These are phyloP conservation scores for Fusarium chlamydosporum DNA, from an alignment of 2,329 filamentous ascomycete genomes.

Conservation along the genomic window DNA sequence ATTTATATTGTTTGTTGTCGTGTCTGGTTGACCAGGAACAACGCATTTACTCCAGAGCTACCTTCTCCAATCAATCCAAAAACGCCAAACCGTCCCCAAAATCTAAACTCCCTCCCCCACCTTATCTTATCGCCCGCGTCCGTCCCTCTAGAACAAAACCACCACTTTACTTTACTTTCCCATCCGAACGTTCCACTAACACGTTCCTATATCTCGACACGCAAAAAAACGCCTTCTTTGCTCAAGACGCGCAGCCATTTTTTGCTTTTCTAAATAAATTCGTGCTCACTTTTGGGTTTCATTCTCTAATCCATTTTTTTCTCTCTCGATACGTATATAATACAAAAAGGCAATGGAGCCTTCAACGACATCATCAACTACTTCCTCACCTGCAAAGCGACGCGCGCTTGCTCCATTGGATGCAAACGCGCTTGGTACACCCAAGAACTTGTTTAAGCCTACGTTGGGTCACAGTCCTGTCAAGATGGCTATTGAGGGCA, in stretches of 20 bases:
- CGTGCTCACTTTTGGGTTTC: not conserved
- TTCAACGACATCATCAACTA: conserved; percentile 32
- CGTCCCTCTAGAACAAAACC: conserved; percentile 38
- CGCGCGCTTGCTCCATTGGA: conserved; percentile 64
- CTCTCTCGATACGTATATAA: not conserved
- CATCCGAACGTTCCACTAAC: conserved; percentile 33
- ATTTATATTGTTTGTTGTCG: conserved; percentile 28
- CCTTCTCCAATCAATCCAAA: conserved; percentile 11
- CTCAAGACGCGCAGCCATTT: conserved; percentile 2
- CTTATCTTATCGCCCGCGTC: conserved; percentile 45
- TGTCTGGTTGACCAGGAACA: conserved; percentile 33
- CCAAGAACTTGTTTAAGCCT: conserved; percentile 49
- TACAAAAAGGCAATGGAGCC: conserved; percentile 44
- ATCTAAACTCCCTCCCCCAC: conserved; percentile 6
- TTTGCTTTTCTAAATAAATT: not conserved
- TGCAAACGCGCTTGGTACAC: conserved; percentile 59
- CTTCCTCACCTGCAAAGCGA: conserved; percentile 61
- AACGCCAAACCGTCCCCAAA: conserved; percentile 1
- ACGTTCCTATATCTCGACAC: conserved; percentile 29
- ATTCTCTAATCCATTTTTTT: conserved; percentile 2
- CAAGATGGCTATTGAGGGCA: conserved; percentile 48
- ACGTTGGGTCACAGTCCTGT: conserved; percentile 45
- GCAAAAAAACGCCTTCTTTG: conserved; percentile 3
- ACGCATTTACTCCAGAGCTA: not conserved
- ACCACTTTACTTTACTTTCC: conserved; percentile 34